Conservation (phyloP, 305 asterid species). For the Salvia sclarea region DNA sequence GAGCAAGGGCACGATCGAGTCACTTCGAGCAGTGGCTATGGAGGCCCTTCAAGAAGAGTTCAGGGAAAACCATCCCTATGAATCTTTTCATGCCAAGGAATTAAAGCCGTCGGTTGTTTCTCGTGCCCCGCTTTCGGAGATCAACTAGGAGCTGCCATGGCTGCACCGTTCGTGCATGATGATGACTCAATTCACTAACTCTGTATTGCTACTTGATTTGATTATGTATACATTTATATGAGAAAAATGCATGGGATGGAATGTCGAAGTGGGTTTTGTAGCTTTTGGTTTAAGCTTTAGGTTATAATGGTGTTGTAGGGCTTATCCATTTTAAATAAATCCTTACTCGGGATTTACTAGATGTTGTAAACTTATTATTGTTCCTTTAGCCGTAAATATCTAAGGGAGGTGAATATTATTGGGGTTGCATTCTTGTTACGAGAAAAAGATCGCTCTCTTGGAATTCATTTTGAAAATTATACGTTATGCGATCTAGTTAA, state of each 20-base stretch:
- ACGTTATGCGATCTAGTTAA: too few species aligned
- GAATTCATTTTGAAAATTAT: not conserved
- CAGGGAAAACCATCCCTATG: constrained; percentile 53
- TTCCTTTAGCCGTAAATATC: not conserved
- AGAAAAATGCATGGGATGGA: constrained; percentile 8
- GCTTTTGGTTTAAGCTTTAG: constrained; percentile 31
- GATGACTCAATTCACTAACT: constrained; percentile 1
- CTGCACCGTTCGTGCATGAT: constrained; percentile 13
- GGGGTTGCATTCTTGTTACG: too few species aligned
- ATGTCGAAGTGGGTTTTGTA: not conserved
- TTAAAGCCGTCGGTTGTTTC: constrained; percentile 48
- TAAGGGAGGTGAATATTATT: not conserved
- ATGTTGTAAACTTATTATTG: constrained; percentile 34
- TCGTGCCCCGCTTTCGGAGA: constrained; percentile 72
- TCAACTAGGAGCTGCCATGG: constrained; percentile 44
- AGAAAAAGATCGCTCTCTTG: not conserved
- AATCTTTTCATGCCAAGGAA: constrained; percentile 54
- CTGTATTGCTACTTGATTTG: constrained; percentile 40
- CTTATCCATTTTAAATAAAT: constrained; percentile 32
- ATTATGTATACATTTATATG: constrained; percentile 26
- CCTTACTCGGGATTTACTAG: constrained; percentile 56
- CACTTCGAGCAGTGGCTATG: constrained; percentile 76
- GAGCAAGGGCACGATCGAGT: constrained; percentile 65
- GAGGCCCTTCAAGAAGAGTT: constrained; percentile 74
- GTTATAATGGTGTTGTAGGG: constrained; percentile 11